Conservation (phyloP, 768 basidiomycete genomes). For the Mycena venus region DNA sequence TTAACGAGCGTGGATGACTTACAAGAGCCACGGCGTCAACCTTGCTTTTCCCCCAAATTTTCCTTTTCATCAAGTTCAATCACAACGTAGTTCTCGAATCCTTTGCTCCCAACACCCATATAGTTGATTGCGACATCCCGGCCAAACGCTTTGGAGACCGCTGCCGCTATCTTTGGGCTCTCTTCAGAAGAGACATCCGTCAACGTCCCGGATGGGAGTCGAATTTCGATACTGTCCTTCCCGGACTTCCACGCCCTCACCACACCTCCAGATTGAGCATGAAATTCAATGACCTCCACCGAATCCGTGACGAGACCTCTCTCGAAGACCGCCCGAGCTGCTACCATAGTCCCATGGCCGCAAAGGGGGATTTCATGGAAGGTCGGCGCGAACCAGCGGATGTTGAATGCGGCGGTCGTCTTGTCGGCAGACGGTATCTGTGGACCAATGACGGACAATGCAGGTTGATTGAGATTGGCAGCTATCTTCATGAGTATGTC, state of each 20-base stretch:
- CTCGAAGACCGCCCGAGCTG: slow-evolving; percentile 55
- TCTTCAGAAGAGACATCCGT: slow-evolving; percentile 46
- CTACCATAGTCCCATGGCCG: slow-evolving; percentile 53
- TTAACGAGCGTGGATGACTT: slow-evolving; percentile 22
- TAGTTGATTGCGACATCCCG: slow-evolving; percentile 52
- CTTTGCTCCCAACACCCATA: slow-evolving; percentile 50
- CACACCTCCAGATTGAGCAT: slow-evolving; percentile 40
- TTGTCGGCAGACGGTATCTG: slow-evolving; percentile 39
- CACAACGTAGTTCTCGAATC: slow-evolving; percentile 52
- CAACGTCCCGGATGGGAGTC: slow-evolving; percentile 46
- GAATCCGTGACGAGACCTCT: slow-evolving; percentile 41
- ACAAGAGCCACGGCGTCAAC: slow-evolving; percentile 53
- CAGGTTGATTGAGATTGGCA: slow-evolving; percentile 61
- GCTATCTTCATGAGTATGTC: slow-evolving; percentile 51
- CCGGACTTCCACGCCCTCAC: slow-evolving; percentile 47
- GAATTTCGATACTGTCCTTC: slow-evolving; percentile 53
- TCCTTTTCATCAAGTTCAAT: slow-evolving; percentile 57
- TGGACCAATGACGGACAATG: slow-evolving; percentile 49
- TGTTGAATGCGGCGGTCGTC: slow-evolving; percentile 44
- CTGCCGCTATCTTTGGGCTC: slow-evolving; percentile 41
- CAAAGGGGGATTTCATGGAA: slow-evolving; percentile 43
- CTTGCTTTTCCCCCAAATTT: slow-evolving; percentile 46
- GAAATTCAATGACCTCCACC: slow-evolving; percentile 51
- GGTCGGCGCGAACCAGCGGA: slow-evolving; percentile 54
- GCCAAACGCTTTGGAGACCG: slow-evolving; percentile 55